Evolutionary conservation across 2,329 filamentous ascomycete species (phyloP), one percentile per base, ranked within the genome.

Genomic region (Calonectria hawksworthii): DNA sequence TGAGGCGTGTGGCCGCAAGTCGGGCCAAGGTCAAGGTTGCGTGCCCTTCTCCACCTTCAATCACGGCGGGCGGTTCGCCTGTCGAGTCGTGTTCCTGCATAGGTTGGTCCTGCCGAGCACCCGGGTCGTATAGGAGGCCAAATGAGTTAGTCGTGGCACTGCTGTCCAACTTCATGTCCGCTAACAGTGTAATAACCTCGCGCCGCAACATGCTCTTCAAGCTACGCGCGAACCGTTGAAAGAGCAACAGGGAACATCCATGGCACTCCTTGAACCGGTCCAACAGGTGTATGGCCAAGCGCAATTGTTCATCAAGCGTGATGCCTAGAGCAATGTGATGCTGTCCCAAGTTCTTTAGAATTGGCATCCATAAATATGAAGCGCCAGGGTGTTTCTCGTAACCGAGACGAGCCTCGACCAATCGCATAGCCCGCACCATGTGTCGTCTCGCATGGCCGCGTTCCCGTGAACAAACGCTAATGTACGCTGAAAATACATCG

Each of bases 401-500:
- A 0, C 70, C 75, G 16, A 85, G 73, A 13, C 83, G 82, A 21
- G 78, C 59, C 36, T 82, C 78, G 23, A 81, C 77, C 47, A 86
- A 70, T 13, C 76, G 77, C 59, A 86, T 82, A 18, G 82, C 83
- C n/a, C 83, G 81, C 68, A 80, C 72, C 67, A 86, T 73, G 36
- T 83, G 80, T 41, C 76, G 79, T 47, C 77, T 78, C 13, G 75
- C 72, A 30, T 65, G 74, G 14, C 74, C 70, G 8, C 76, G 78
- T 28, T 79, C 78, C 30, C 79, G 80, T 10, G 79, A 76, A 54
- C 83, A 82, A 21, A 78, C 76, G 34, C 82, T 78, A 16, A 93
- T 85, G 78, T 90, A 92, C 4, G 90, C 88, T 9, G 84, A 83
- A 72, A 93, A 88, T 1, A 89, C 72, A 1, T 80, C 74, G n/a